phyloP scores from a whole-genome alignment of 2,329 filamentous ascomycete genomes.

The Penicillium occitanis region DNA sequence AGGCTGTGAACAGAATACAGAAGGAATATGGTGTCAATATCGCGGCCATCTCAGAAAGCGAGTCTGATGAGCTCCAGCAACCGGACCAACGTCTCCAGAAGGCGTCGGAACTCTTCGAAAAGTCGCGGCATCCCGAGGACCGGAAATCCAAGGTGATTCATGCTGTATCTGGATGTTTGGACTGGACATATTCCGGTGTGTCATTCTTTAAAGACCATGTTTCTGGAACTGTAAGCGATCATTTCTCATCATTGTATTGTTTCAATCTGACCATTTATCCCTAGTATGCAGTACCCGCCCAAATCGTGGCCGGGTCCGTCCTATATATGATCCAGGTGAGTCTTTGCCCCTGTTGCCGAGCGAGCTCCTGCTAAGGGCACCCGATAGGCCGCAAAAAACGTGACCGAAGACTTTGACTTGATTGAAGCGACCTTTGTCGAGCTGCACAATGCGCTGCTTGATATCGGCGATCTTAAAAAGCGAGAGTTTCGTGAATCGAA shows the following conservation, averaged over 20 bases:
- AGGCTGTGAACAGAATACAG: not conserved
- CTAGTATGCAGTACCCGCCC: slow-evolving; percentile 5
- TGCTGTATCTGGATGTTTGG: slow-evolving; percentile 14
- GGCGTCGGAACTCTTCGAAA: slow-evolving; percentile 4
- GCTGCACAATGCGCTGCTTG: slow-evolving; percentile 7
- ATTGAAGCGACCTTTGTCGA: slow-evolving; percentile 7
- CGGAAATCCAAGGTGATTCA: slow-evolving; percentile 8
- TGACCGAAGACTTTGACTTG: slow-evolving; percentile 9
- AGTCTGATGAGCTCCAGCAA: not conserved
- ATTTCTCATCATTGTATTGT: not conserved
- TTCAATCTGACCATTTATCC: not conserved
- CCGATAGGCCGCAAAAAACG: slow-evolving; percentile 5
- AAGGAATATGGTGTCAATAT: not conserved
- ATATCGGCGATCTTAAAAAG: slow-evolving; percentile 7
- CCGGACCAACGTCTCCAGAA: slow-evolving; percentile 9
- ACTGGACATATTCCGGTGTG: slow-evolving; percentile 12
- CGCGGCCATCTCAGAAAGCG: not conserved
- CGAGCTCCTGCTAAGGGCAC: not conserved
- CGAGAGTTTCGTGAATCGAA: slow-evolving; percentile 11
- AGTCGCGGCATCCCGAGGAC: slow-evolving; percentile 6
- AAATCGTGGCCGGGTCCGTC: not conserved
- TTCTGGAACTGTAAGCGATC: slow-evolving; percentile 7
- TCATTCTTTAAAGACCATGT: slow-evolving; percentile 7
- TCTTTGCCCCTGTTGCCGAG: not conserved
- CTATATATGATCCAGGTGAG: slow-evolving; percentile 10